These are phyloP conservation scores for Xerocomus brunneocitrinus DNA, from an alignment of 768 basidiomycete genomes.

Conservation along the genomic window DNA sequence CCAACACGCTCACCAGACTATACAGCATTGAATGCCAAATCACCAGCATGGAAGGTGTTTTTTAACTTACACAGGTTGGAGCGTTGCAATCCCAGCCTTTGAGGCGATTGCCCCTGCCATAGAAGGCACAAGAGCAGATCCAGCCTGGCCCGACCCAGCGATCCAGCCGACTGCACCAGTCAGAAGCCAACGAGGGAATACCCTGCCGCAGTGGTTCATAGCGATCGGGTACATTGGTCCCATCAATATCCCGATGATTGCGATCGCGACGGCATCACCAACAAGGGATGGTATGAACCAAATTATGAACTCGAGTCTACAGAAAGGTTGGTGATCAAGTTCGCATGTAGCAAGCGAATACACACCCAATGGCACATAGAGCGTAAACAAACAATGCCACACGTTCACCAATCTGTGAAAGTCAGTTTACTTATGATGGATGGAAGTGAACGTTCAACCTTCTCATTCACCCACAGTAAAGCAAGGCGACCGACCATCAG, in stretches of 20 bases:
- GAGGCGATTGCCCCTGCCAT: constrained; percentile 43
- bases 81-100: constrained; percentile 38
- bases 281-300: constrained; percentile 69
- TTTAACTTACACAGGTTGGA: constrained; percentile 46
- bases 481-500: constrained; percentile 29
- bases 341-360: not conserved
- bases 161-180: constrained; percentile 47
- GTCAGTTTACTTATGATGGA: not conserved
- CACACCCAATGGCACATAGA: constrained; percentile 28
- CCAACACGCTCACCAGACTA: constrained; percentile 35
- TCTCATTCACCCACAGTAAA: constrained; percentile 27
- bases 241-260: constrained; percentile 62
- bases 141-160: constrained; percentile 47
- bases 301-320: constrained; percentile 57
- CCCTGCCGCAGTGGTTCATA: constrained; percentile 32
- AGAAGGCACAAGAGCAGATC: constrained; percentile 42
- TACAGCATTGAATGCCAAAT: not conserved
- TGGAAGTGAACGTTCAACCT: constrained; percentile 9
- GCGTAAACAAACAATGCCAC: constrained; percentile 28
- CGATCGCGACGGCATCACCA: constrained; percentile 58
- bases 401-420: constrained; percentile 29
- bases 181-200: constrained; percentile 34
- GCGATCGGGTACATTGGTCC: constrained; percentile 71
- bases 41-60: not conserved
- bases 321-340: not conserved